Conservation (phyloP, 306 rosid genomes). For the Lagenaria siceraria region DNA sequence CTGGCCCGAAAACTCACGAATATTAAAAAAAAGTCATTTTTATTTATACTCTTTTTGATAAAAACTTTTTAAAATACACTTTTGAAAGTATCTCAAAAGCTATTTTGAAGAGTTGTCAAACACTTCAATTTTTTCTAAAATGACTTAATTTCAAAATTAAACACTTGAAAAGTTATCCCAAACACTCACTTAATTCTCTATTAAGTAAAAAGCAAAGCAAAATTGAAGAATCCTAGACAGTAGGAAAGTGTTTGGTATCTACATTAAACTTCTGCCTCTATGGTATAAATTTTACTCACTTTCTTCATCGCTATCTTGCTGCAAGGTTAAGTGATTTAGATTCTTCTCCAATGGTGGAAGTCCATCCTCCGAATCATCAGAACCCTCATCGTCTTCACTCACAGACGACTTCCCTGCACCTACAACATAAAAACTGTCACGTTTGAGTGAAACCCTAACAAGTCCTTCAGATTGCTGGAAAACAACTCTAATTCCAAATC, state of each 20-base stretch:
- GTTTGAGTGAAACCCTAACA: background rate
- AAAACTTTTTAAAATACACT: no score
- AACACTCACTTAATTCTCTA: background rate
- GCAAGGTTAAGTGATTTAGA: slow-evolving; percentile 59
- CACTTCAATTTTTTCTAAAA: no score
- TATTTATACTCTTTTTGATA: no score
- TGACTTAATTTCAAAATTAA: no score
- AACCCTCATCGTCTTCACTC: slow-evolving; percentile 26
- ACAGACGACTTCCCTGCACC: slow-evolving; percentile 18
- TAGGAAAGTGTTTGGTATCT: background rate
- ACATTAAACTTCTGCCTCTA: background rate
- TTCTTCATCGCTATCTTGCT: slow-evolving; percentile 1
- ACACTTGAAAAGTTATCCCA: no score
- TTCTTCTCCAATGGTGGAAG: slow-evolving; percentile 90
- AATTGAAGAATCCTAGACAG: background rate
- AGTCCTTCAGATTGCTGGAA: background rate
- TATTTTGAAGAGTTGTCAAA: no score
- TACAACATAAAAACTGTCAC: slow-evolving; percentile 13
- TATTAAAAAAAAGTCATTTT: no score
- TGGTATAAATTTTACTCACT: background rate
- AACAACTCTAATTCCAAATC: background rate
- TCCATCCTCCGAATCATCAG: slow-evolving; percentile 59
- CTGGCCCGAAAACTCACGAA: no score
- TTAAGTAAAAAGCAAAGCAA: background rate
- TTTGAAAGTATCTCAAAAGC: no score